Conservation (phyloP, 768 basidiomycete genomes). For the Collybia nuda region DNA sequence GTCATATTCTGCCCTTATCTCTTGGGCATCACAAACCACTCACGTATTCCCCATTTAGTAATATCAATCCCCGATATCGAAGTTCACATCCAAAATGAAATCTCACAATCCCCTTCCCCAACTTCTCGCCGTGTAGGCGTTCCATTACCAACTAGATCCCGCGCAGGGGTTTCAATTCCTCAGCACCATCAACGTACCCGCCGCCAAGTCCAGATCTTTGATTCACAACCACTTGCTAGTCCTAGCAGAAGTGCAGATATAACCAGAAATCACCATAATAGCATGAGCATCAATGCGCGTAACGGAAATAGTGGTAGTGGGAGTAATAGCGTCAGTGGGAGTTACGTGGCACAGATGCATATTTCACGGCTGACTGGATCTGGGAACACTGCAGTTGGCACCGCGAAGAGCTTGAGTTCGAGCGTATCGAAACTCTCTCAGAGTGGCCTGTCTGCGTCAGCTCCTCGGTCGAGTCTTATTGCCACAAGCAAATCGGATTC, state of each 20-base stretch:
- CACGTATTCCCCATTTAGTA: conserved; percentile 47
- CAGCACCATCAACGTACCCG: conserved; percentile 48
- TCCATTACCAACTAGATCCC: conserved; percentile 65
- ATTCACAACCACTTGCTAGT: conserved; percentile 77
- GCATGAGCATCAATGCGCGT: conserved; percentile 25
- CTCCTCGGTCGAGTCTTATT: conserved; percentile 8
- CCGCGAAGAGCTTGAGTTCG: conserved; percentile 33
- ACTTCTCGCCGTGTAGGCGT: conserved; percentile 82
- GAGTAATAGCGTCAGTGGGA: conserved; percentile 36
- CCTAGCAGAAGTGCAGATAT: conserved; percentile 39
- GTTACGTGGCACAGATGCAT: conserved; percentile 42
- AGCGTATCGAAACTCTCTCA: conserved; percentile 37
- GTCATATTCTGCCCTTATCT: conserved; percentile 28
- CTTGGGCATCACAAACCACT: conserved; percentile 19
- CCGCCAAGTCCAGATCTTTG: conserved; percentile 77
- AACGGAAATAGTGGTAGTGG: conserved; percentile 31
- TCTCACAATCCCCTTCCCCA: conserved; percentile 66
- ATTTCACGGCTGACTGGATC: conserved; percentile 29
- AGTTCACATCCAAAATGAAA: conserved; percentile 66
- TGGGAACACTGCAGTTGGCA: conserved; percentile 25
- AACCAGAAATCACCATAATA: conserved; percentile 23
- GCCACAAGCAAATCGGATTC: conserved; percentile 4
- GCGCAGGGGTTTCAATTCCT: conserved; percentile 61
- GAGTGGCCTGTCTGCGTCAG: conserved; percentile 35
- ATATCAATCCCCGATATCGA: conserved; percentile 84